A percentile compares a stretch with the other conserved stretches of the same genome.
phyloP scores from a whole-genome alignment of 202 grass and related monocot species.

The Digitaria exilis region DNA sequence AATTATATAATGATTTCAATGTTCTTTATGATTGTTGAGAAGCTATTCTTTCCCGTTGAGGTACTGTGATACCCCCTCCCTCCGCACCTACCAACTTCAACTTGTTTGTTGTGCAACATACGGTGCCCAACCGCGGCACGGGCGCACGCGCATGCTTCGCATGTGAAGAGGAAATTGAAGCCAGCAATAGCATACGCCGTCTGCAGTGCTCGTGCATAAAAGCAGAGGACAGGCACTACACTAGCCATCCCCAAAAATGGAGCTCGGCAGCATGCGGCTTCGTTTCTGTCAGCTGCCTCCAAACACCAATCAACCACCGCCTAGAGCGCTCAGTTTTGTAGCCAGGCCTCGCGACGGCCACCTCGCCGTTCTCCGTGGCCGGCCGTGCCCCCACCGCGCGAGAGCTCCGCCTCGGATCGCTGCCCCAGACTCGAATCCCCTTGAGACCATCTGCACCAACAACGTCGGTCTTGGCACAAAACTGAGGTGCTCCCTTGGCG shows the following conservation, averaged over 20 bases:
- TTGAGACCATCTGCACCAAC: background rate
- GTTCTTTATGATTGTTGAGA: conserved; percentile 21
- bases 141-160: background rate
- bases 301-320: background rate
- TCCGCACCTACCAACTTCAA: background rate
- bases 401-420: background rate
- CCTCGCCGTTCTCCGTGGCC: background rate
- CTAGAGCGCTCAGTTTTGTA: background rate
- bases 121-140: background rate
- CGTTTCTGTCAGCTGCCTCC: background rate
- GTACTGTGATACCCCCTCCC: background rate
- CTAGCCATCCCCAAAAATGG: background rate
- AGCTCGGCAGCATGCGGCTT: background rate
- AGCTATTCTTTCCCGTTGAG: conserved; percentile 28
- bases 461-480: background rate
- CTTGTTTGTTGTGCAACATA: background rate
- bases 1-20: conserved; percentile 19
- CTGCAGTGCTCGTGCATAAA: background rate
- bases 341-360: background rate
- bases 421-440: background rate
- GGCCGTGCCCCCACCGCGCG: background rate
- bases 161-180: background rate
- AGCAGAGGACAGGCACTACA: background rate
- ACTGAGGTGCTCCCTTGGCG: conserved; percentile 21
- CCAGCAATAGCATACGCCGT: background rate